Percentiles rank a stretch among this genome's conserved stretches.
These are phyloP conservation scores for Acanthochlamys bracteata DNA, from an alignment of 106 monocot genomes.

Conservation along the genomic window DNA sequence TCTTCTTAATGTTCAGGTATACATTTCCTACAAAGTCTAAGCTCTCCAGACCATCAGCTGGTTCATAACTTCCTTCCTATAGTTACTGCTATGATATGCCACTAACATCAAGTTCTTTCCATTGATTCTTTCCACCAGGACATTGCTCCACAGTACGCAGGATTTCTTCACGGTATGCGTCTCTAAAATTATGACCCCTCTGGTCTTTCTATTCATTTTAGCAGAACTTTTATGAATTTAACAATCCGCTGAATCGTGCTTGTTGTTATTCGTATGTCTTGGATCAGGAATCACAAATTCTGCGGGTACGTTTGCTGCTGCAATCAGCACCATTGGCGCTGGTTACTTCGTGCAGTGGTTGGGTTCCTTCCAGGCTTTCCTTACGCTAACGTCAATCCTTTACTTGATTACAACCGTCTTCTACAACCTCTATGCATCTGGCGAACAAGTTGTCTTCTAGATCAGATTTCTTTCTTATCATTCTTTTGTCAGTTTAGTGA, in stretches of 20 bases:
- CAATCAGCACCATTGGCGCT: slow-evolving; percentile 79
- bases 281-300: slow-evolving; percentile 70
- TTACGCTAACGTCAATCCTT: slow-evolving; percentile 66
- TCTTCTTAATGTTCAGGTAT: slow-evolving; percentile 85
- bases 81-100: not conserved
- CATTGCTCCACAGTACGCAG: slow-evolving; percentile 79
- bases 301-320: slow-evolving; percentile 69
- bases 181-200: not conserved
- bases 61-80: no score
- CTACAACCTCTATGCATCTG: slow-evolving; percentile 66
- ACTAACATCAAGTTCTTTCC: not conserved
- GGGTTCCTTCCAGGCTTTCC: slow-evolving; percentile 91
- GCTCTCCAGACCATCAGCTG: not conserved
- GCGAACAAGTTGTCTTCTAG: slow-evolving; percentile 72
- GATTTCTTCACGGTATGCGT: slow-evolving; percentile 76
- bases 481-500: not conserved
- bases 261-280: not conserved
- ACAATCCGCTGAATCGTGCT: not conserved
- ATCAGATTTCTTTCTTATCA: not conserved
- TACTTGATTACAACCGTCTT: slow-evolving; percentile 64
- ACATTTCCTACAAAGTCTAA: not conserved
- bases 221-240: not conserved
- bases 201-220: not conserved
- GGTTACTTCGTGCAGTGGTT: slow-evolving; percentile 88
- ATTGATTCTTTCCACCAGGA: slow-evolving; percentile 34